Conservation (phyloP, 1,284 basidiomycete genomes). For the Irpex sp. region DNA sequence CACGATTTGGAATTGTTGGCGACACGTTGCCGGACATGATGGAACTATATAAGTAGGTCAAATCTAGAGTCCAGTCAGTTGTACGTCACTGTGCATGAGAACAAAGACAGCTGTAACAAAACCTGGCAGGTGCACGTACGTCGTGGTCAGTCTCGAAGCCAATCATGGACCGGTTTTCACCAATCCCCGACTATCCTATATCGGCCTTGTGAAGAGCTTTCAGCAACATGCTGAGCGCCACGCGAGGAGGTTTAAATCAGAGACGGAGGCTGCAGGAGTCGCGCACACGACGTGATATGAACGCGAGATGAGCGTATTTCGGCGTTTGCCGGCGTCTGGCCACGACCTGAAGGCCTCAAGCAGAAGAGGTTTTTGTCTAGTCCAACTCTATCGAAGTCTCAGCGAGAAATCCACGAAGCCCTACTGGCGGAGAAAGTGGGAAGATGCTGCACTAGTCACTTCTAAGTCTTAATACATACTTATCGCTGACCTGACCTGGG, state of each 20-base stretch:
- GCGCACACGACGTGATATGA: neutral
- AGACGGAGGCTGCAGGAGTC: neutral
- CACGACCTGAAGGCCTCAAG: neutral
- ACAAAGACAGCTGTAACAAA: neutral
- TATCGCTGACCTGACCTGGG: neutral
- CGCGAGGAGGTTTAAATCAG: neutral
- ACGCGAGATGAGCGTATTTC: neutral
- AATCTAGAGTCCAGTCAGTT: neutral
- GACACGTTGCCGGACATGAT: neutral
- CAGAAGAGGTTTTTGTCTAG: too few species aligned
- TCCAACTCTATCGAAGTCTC: neutral
- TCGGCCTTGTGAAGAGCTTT: neutral
- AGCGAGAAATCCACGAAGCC: neutral
- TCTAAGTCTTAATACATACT: neutral
- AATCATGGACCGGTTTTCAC: neutral
- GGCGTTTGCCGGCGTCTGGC: neutral
- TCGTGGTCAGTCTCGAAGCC: neutral
- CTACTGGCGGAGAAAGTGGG: neutral
- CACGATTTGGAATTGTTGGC: constrained; percentile 4
- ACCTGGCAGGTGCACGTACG: neutral
- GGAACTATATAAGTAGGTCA: neutral
- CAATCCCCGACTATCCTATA: neutral
- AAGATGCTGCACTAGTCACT: too few species aligned
- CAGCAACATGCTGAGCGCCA: neutral
- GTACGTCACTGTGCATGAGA: neutral